A percentile compares a stretch with the other conserved stretches of the same genome.
Conservation (phyloP, 2,329 filamentous ascomycete genomes). For the Chaetothyriales sp. region DNA sequence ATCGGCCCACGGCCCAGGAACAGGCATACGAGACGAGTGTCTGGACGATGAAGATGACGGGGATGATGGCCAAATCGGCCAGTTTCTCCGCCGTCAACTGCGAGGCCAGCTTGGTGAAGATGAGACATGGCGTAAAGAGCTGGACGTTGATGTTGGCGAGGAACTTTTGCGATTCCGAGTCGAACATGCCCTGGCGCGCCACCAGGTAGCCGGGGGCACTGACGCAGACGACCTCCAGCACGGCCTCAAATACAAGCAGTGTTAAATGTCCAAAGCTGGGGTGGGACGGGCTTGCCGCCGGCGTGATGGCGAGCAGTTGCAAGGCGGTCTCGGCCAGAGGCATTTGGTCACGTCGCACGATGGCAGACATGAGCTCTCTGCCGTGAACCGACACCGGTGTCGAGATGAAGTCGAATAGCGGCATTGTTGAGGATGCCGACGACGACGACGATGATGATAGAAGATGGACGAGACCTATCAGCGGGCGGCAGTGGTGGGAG, state of each 20-base stretch:
- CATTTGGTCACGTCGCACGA: constrained; percentile 13
- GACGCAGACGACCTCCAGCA: constrained; percentile 89
- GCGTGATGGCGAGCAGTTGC: constrained; percentile 3
- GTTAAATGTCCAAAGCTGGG: constrained; percentile 47
- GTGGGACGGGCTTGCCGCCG: constrained; percentile 26
- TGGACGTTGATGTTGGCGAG: constrained; percentile 91
- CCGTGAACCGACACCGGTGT: constrained; percentile 12
- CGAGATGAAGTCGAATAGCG: constrained; percentile 15
- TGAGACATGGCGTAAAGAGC: constrained; percentile 92
- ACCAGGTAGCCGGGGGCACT: constrained; percentile 88
- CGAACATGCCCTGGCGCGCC: constrained; percentile 79
- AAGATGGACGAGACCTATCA: background rate
- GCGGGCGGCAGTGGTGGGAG: background rate
- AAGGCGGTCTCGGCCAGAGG: constrained; percentile 7
- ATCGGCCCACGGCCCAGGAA: constrained; percentile 54
- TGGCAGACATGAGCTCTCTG: constrained; percentile 7
- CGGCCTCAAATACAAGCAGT: constrained; percentile 83
- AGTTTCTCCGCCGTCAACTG: constrained; percentile 88
- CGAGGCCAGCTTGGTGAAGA: constrained; percentile 92
- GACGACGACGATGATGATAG: background rate
- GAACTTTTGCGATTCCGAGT: constrained; percentile 92
- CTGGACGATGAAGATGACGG: constrained; percentile 82
- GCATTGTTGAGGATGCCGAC: constrained; percentile 6
- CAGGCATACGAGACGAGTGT: constrained; percentile 75
- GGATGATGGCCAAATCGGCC: constrained; percentile 79